Evolutionary conservation across 768 basidiomycete genomes (phyloP), one percentile per base, ranked within the genome.

Genomic region (Hypholoma sublateritium): DNA sequence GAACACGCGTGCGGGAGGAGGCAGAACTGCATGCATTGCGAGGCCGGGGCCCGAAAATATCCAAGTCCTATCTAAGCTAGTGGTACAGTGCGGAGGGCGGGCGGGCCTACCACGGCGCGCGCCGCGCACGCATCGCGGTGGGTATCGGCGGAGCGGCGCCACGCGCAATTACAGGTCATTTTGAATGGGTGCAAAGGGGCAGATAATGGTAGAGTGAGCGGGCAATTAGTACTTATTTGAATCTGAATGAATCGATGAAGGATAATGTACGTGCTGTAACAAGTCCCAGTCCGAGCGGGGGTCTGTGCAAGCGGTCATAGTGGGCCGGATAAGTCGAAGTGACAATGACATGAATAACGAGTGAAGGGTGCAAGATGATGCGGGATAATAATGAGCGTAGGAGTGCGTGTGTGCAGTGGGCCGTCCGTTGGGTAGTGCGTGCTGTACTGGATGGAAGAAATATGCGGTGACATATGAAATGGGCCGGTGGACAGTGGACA

Each of bases 231-330:
- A 41, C 39, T 41, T 32, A 32, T n/a, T n/a, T n/a, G 35, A 36
- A 36, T 8, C 39, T 17, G 39, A 17, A 32, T 32, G 39, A 41
- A 41, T 41, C 39, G 39, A 17, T 14, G 17, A 41, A 53, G 34
- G 22, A 45, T 44, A 45, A 45, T 44, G 32, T 53, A 45, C 22
- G 25, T 22, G 41, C 49, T 50, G 37, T 51, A 16, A 45, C 25
- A 53, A 43, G 53, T 53, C 53, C 25, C 45, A 43, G 53, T 53
- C 53, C 53, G 42, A 53, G 28, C 24, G 42, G 28, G 19, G 41
- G 22, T 44, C 17, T 19, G 16, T 17, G 43, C 22, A 17, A 22
- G 44, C 12, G 21, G 46, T 16, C 24, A 28, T 25, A 47, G 19
- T 24, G 22, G 19, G 46, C n/a, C 16, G 44, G 53, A 43, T 45